Evolutionary conservation across 768 basidiomycete genomes (phyloP).

Genomic region (Dioszegia aurantiaca): DNA sequence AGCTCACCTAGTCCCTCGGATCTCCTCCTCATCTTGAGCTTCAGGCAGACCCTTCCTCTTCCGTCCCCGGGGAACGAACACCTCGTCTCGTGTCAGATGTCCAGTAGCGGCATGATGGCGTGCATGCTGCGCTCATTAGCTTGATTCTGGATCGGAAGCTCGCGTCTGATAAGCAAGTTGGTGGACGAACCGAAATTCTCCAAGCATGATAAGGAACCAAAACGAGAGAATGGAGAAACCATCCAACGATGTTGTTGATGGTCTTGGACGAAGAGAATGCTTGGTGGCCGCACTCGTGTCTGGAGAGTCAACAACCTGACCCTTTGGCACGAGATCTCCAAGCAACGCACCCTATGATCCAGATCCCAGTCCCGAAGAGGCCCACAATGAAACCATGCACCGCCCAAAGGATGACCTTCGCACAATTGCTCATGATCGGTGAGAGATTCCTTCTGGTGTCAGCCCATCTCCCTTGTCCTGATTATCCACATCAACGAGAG

Average conservation of each 20-base stretch:
- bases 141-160: no score
- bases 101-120: constrained; percentile 93
- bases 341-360: constrained; percentile 67
- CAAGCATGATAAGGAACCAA: constrained; percentile 96
- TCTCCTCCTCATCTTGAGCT: constrained; percentile 60
- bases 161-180: no score
- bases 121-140: constrained; percentile 59
- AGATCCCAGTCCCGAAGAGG: constrained; percentile 86
- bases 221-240: constrained; percentile 83
- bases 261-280: constrained; percentile 88
- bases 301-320: background rate
- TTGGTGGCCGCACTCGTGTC: constrained; percentile 94
- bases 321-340: background rate
- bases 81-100: constrained; percentile 92
- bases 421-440: constrained; percentile 52
- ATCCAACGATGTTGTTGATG: constrained; percentile 88
- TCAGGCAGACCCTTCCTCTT: constrained; percentile 63
- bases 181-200: constrained; percentile 71
- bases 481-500: no score
- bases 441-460: no score
- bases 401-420: constrained; percentile 69
- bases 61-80: constrained; percentile 86
- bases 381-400: constrained; percentile 77
- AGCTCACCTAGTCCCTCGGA: constrained; percentile 57
- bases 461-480: no score